Evolutionary conservation across 192 early-diverging fungal genomes (phyloP).

Genomic region (Coemansia sp.): DNA sequence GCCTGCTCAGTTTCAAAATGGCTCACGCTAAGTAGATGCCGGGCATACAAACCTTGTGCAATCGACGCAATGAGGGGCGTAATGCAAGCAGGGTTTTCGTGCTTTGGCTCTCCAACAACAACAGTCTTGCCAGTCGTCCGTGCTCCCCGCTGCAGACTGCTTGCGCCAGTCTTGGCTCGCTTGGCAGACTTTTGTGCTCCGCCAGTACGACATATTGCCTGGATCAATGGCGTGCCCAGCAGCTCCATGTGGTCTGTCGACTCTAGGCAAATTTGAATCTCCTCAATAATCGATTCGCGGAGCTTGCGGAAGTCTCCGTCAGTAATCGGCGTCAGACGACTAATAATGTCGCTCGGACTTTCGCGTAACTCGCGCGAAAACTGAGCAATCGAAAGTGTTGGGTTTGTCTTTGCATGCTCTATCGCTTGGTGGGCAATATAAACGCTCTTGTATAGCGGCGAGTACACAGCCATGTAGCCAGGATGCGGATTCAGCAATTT

Average conservation of each 20-base stretch:
- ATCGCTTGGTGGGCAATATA: conserved; percentile 48
- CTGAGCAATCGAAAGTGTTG: conserved; percentile 15
- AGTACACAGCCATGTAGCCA: conserved; percentile 28
- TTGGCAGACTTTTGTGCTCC: conserved; percentile 1
- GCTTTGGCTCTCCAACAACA: conserved; percentile 24
- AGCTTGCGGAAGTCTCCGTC: conserved; percentile 29
- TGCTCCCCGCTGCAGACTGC: conserved; percentile 8
- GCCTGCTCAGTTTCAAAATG: conserved; percentile 7
- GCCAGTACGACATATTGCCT: conserved; percentile 19
- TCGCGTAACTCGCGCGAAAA: conserved; percentile 25
- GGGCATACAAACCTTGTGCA: conserved; percentile 48
- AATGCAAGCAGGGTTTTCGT: conserved; percentile 48
- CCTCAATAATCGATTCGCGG: conserved; percentile 35
- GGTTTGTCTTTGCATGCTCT: conserved; percentile 8
- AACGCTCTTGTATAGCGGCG: conserved; percentile 35
- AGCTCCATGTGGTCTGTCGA: conserved; percentile 19
- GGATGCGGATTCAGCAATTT: conserved; percentile 45
- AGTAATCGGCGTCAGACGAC: conserved; percentile 23
- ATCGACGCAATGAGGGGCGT: conserved; percentile 49
- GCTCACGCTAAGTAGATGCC: conserved; percentile 42
- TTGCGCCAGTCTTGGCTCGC: conserved; percentile 7
- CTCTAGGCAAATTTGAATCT: conserved; percentile 40
- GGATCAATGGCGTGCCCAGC: conserved; percentile 33
- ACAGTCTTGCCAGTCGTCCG: conserved; percentile 10
- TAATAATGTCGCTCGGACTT: conserved; percentile 21